Evolutionary conservation across 148 eudicot species (phyloP), one percentile per base, ranked within the genome.

Genomic region (Limonium bicolor): DNA sequence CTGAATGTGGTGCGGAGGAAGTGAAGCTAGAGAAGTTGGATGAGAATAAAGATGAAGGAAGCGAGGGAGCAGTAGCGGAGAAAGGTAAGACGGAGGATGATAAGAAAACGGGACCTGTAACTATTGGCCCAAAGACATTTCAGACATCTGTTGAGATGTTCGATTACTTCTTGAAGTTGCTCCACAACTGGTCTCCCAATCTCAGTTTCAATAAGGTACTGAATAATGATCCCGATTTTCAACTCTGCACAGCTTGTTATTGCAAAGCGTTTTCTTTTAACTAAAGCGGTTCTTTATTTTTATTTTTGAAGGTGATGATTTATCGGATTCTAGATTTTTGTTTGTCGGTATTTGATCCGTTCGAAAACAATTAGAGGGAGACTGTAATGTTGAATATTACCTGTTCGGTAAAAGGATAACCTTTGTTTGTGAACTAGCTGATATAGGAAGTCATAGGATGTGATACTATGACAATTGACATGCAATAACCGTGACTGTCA

Each of bases 121-220:
- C 4, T 16, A 22, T 83, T 4, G 97, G 94, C 0, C 85, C 77
- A 4, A 83, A 77, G 56, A 66, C 33, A 0, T 88, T 88, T 36
- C 66, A 19, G 2, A 40, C 86, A 0, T 62, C 84, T 8, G 48
- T 68, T 22, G 92, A 74, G 53, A 74, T 88, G 81, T 88, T 70
- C 46, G 79, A 83, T 70, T 88, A 80, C 42, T 80, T 83, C 32
- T 72, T 41, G 51, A 74, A 72, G 69, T 43, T 80, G 4, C 65
- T 88, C 26, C 97, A 80, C 53, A 39, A 46, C 21, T 88, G 97
- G 97, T 56, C 83, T 5, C 51, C 74, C 0, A 69, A 76, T 62
- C 11, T 83, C 21, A 59, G 53, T 41, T 42, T 73, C 25, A 88
- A 88, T 47, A 72, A 79, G 94, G 96, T 87, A 76, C 8, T 29